Percentiles rank a stretch among this genome's conserved stretches.
Conservation (phyloP, 441 rosid genomes). For the Aquilaria agallochum region DNA sequence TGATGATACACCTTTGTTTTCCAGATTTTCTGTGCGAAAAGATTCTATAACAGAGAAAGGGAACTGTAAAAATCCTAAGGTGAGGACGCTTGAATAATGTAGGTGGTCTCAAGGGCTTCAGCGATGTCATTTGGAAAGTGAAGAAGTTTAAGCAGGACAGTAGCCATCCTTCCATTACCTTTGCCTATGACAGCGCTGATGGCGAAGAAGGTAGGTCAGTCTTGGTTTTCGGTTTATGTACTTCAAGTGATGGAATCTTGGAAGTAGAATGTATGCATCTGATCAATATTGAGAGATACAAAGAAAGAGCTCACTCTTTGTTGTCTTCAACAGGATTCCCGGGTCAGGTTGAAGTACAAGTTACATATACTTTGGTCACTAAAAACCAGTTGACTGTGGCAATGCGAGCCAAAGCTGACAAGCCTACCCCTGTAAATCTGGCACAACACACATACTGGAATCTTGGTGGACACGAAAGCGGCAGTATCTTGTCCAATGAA, state of each 20-base stretch:
- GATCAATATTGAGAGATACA: neutral
- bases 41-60: neutral
- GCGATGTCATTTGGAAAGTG: slow-evolving; percentile 70
- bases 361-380: slow-evolving; percentile 37
- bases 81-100: neutral
- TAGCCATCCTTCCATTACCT: slow-evolving; percentile 44
- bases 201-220: slow-evolving; percentile 68
- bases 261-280: neutral
- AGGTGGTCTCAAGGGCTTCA: slow-evolving; percentile 72
- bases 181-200: slow-evolving; percentile 55
- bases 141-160: slow-evolving; percentile 37
- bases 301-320: neutral
- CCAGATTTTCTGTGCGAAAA: neutral
- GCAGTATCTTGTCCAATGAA: slow-evolving; percentile 58
- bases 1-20: slow-evolving; percentile 1
- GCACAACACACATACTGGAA: slow-evolving; percentile 91
- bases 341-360: slow-evolving; percentile 42
- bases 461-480: slow-evolving; percentile 68
- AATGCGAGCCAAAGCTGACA: slow-evolving; percentile 66
- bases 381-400: slow-evolving; percentile 33
- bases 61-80: neutral
- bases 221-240: neutral
- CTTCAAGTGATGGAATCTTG: neutral
- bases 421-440: slow-evolving; percentile 76
- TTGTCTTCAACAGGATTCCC: slow-evolving; percentile 59